Base-by-base conservation (phyloP, 2,329 filamentous ascomycete genomes). In the Epichloe elymi region DNA sequence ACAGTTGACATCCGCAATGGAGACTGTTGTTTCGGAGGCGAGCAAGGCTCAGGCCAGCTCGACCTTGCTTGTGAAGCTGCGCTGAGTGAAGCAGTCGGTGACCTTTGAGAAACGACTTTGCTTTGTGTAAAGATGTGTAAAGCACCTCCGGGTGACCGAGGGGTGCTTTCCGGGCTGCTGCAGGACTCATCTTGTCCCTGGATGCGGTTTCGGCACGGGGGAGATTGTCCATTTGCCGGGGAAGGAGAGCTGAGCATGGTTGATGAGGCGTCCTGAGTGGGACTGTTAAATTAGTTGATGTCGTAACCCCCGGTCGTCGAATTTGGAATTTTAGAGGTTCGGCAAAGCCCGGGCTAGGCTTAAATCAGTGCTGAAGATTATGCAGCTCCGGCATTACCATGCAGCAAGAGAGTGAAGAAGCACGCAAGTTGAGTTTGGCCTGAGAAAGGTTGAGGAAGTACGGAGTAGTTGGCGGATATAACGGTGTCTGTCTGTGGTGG, bases 241-340 rank as follows among this genome's bases (percentile, higher is more conserved):
- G 52, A 50, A 17, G 48, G 19, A 35, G 55, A 55, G 50, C 49
- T 50, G 56, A 60, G 59, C 62, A 64, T 64, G 56, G 58, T 57
- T 6, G 23, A 19, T 17, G 52, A 49, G 49, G 46, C 44, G 53
- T 53, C 44, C 39, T 48, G 43, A 48, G 52, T 55, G 51, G 49
- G 56, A 55, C 52, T 54, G 46, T 47, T 23, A 52, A 50, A 49
- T 56, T 48, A 46, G 51, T 48, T 48, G 51, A 45, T 15, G 48
- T 19, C 30, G 44, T 12, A 12, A 33, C 51, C 51, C 51, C 51
- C 35, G 40, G 51, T 42, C 40, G 14, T 30, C 38, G 33, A 20
- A 7, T 44, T 37, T 23, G 51, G 43, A 35, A 37, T 40, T 42
- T 50, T 15, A 6, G 19, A 14, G n/a, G 26, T 46, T 50, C 38